These are phyloP conservation scores for Albizia julibrissin DNA, from an alignment of 306 rosid species.

Conservation along the genomic window DNA sequence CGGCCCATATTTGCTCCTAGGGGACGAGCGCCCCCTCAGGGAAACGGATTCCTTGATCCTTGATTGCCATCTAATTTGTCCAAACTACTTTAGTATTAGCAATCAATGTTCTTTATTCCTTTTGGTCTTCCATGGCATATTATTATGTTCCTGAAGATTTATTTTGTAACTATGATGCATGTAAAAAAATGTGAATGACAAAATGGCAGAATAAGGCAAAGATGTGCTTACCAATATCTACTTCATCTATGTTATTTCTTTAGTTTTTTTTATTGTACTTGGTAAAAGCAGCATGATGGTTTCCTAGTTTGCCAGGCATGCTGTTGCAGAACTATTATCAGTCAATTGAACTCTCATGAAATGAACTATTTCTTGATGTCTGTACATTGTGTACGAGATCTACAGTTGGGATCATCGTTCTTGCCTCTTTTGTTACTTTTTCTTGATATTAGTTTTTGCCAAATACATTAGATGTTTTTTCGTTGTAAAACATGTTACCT, in stretches of 20 bases:
- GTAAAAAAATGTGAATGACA: neutral
- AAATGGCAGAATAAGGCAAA: neutral
- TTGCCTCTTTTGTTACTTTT: no score
- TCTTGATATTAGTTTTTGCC: no score
- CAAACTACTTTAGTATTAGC: neutral
- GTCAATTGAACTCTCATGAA: neutral
- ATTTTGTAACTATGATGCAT: neutral
- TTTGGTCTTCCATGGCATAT: conserved; percentile 1
- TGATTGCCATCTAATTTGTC: neutral
- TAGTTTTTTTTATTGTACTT: neutral
- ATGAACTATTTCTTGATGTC: neutral
- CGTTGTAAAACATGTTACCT: no score
- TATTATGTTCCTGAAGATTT: neutral
- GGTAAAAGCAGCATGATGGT: neutral
- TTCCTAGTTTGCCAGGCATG: neutral
- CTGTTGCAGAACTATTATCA: neutral
- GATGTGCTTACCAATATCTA: neutral
- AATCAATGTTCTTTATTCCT: conserved; percentile 2
- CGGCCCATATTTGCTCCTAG: no score
- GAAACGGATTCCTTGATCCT: no score
- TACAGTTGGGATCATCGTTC: no score
- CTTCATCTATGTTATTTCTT: neutral
- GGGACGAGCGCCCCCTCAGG: no score
- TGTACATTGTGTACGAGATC: no score
- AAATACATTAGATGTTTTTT: no score